Base-by-base conservation (phyloP, 768 basidiomycete species). In the Russula dissimulans region DNA sequence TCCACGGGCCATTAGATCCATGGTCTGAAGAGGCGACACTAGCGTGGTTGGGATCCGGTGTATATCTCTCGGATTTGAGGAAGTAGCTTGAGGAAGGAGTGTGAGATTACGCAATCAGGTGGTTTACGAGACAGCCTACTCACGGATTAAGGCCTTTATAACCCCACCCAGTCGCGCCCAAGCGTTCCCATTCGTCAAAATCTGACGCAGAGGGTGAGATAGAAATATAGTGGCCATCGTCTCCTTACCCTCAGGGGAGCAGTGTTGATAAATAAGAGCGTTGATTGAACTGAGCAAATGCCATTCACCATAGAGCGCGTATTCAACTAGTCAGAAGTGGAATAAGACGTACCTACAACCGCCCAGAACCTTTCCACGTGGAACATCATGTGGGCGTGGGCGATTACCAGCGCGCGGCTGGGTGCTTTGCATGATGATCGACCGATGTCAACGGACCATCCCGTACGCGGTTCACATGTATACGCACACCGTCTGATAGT, bases 141-240 rank as follows among this genome's bases (percentile, higher is more conserved):
- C 22, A 64, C 61, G 66, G 67, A 39, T 60, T 46, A n/a, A 67
- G 52, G 38, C 62, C 64, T 29, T 62, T 44, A 46, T 67, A 67
- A 18, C 64, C 29, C 67, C 67, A 67, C 22, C 67, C 67, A 17
- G 55, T 47, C 6, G 67, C 67, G 6, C 66, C 66, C 8, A 67
- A 43, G 36, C 58, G 57, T 17, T 62, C 67, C 67, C 67, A 67
- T 39, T 67, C 60, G 5, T 67, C 63, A 15, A 61, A 67, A 43
- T 67, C 66, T 57, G 42, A 44, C 1, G 12, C 10, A 44, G 12
- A 34, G 15, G 5, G 26, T 62, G 42, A 60, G 46, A 34, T 10
- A 22, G 17, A 32, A 9, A 1, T 4, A 45, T 3, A 4, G 1
- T 15, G 11, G 31, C 22, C n/a, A 46, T 17, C 29, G 3, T 7